Conservation (phyloP, 176 grass and related monocot species). For the Aegilops sharonensis region DNA sequence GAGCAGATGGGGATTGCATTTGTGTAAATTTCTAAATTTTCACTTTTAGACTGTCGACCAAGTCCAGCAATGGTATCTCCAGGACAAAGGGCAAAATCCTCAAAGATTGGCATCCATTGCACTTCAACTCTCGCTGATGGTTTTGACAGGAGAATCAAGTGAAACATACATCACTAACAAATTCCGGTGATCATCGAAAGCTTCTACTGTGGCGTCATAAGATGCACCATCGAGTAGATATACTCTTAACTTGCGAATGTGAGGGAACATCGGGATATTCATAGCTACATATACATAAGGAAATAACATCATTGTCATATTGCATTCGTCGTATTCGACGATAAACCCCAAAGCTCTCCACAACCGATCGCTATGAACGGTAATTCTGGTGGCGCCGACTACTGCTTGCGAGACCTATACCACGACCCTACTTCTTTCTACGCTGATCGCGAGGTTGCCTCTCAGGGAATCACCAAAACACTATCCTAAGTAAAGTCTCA, state of each 20-base stretch:
- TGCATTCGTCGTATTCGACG: background rate
- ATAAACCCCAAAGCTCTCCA: background rate
- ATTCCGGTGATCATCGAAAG: slow-evolving; percentile 13
- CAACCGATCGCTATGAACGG: background rate
- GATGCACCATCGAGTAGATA: slow-evolving; percentile 1
- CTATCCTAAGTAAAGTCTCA: background rate
- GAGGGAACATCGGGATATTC: background rate
- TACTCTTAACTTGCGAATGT: background rate
- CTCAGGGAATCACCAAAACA: background rate
- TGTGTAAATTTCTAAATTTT: too few species aligned
- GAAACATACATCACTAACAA: background rate
- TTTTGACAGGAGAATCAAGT: background rate
- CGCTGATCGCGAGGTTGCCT: slow-evolving; percentile 14
- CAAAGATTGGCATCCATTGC: too few species aligned
- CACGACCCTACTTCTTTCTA: background rate
- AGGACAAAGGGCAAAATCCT: background rate
- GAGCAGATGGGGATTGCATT: too few species aligned
- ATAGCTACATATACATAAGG: background rate
- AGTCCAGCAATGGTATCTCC: slow-evolving; percentile 13
- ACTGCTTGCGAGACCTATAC: background rate
- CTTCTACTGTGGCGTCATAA: background rate
- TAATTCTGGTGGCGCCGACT: background rate
- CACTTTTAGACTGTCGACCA: background rate
- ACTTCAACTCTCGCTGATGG: background rate
- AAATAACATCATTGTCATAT: background rate